Evolutionary conservation across 2,329 filamentous ascomycete species (phyloP), one percentile per base, ranked within the genome.

Genomic region (Diaporthe eres): DNA sequence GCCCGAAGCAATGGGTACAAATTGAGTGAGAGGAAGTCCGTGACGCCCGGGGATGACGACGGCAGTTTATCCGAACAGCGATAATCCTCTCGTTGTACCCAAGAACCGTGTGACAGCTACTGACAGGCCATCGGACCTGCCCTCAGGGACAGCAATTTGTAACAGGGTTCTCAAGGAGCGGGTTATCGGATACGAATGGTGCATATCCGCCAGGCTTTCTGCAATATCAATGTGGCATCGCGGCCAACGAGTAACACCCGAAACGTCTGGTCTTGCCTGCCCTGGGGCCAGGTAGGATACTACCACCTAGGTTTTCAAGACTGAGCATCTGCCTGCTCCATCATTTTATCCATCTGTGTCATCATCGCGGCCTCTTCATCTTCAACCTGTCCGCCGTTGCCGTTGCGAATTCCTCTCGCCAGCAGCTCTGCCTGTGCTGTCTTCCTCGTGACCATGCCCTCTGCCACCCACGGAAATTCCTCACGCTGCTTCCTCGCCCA

Each of bases 401-500:
- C 82, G 28, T 82, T 75, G 44, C 78, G 79, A 34, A 89, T 73
- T 3, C 88, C 87, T 76, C 88, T 87, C 80, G 85, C 87, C 78
- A 88, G 86, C 81, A 95, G 83, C 83, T 94, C 92, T 7, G 81
- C 85, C 74, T 92, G 89, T 15, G 96, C 83, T 44, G 86, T 86
- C 15, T 87, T 86, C 44, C 92, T 87, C 25, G 88, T 91, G 78
- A 94, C 81, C 81, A 94, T 89, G 4, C 86, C 88, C 53, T 81
- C 81, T 7, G 81, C 80, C 22, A 88, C 82, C 28, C 83, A 84
- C n/a, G 86, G 86, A 86, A 91, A 89, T 70, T 88, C 89, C 70
- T 88, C 87, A 80, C 84, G 88, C 80, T 94, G 92, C 57, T 87
- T 87, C 76, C 84, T 85, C 72, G 92, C 91, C 85, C 94, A 95